Evolutionary conservation across 1,284 basidiomycete genomes (phyloP), one percentile per base, ranked within the genome.

Genomic region (Cutaneotrichosporon mucoides): DNA sequence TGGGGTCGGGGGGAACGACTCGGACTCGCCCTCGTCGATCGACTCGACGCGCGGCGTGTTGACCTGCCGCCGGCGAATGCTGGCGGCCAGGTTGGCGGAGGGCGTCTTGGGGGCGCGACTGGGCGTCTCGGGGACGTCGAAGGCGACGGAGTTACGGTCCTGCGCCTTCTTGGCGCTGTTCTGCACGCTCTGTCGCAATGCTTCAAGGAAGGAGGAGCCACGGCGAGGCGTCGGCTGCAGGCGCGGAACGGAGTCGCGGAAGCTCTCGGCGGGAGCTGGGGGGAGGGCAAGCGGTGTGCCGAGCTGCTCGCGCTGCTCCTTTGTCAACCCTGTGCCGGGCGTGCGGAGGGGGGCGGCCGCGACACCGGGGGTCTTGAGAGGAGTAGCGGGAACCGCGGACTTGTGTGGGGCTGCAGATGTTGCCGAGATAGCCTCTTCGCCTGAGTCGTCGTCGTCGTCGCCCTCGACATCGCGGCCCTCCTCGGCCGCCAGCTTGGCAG

Each of bases 201-300:
- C 34, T 5, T 63, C 53, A 2, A 53, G 48, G 6, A 75, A 59
- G 10, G 24, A 24, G 24, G 71, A 70, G 12, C 62, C 68, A 51
- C 74, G 74, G 36, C 56, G 46, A 1, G 70, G 67, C n/a, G 71
- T 69, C 37, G 15, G 16, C 13, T 41, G 24, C 3, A 38, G 49
- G 24, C 24, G 24, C 4, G 63, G 42, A 33, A 6, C 10, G 24
- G 50, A 5, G 49, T 57, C 24, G 43, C 50, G 37, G 40, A 44
- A 34, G n/a, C 41, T 12, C 33, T 46, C 34, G 5, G 10, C n/a
- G 9, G 57, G 47, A 36, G 57, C 15, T 68, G 67, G 12, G 61
- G 59, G 73, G 3, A 76, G 65, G 8, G 62, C 62, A 34, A 73
- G 68, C 8, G 75, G 75, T 0, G 75, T 75, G 11, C 68, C 73